Percentiles rank a stretch among this genome's conserved stretches.
phyloP scores from a whole-genome alignment of 257 asterid species.

The Euphrasia confusa region DNA sequence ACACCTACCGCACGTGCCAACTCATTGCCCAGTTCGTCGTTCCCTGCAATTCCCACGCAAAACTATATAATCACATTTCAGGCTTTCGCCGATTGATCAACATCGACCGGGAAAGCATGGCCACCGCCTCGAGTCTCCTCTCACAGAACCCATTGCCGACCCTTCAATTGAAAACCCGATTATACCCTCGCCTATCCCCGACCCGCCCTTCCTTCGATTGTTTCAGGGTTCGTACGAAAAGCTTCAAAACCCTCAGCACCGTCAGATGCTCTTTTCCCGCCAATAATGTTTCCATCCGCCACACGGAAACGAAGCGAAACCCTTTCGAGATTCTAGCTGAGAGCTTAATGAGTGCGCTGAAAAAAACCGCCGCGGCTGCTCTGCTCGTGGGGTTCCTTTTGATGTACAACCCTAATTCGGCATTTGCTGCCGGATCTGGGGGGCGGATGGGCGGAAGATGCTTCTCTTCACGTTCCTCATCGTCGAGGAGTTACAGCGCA shows the following conservation, averaged over 20 bases:
- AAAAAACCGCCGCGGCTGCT: constrained; percentile 63
- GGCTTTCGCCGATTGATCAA: not conserved
- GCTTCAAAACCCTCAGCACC: constrained; percentile 20
- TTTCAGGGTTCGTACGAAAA: constrained; percentile 25
- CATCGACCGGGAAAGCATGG: constrained; percentile 31
- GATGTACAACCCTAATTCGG: constrained; percentile 55
- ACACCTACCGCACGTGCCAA: too few species aligned
- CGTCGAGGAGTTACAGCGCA: too few species aligned
- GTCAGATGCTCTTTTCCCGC: constrained; percentile 36
- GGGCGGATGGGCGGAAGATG: constrained; percentile 83
- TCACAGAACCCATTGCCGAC: constrained; percentile 29
- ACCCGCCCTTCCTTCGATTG: constrained; percentile 23
- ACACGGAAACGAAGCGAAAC: constrained; percentile 22
- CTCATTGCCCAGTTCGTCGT: constrained; percentile 9
- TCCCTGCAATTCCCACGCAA: constrained; percentile 2
- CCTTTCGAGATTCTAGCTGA: constrained; percentile 40
- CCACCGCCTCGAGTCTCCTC: constrained; percentile 38
- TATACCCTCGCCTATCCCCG: constrained; percentile 28
- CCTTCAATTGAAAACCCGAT: constrained; percentile 41
- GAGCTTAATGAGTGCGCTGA: constrained; percentile 39
- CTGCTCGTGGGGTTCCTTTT: constrained; percentile 61
- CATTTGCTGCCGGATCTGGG: constrained; percentile 77
- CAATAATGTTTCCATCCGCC: not conserved
- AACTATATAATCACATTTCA: constrained; percentile 4
- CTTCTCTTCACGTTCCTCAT: constrained; percentile 53